Conservation (phyloP, 768 basidiomycete genomes). For the Podaxis carcinomalis region DNA sequence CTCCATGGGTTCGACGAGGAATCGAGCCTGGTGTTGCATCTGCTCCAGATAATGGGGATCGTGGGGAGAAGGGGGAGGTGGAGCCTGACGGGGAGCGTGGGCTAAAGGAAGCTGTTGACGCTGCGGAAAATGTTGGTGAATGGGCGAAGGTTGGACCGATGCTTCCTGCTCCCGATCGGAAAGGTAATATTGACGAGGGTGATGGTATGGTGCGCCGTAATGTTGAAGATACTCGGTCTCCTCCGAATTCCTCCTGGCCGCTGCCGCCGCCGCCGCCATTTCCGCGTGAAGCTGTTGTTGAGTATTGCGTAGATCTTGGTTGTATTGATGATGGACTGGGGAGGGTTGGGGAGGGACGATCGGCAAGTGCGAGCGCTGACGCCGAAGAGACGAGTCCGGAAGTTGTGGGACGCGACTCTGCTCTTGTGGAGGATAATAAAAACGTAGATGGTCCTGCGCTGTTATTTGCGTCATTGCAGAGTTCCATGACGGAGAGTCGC, state of each 20-base stretch:
- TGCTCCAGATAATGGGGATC: conserved; percentile 15
- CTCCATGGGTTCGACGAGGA: conserved; percentile 18
- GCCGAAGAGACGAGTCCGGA: conserved; percentile 43
- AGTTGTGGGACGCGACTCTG: conserved; percentile 31
- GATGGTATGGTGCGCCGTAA: conserved; percentile 17
- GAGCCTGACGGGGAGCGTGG: conserved; percentile 21
- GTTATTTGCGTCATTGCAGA: conserved; percentile 65
- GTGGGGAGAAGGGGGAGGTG: conserved; percentile 14
- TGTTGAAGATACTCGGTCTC: conserved; percentile 20
- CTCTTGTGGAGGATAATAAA: conserved; percentile 17
- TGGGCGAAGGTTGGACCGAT: conserved; percentile 17
- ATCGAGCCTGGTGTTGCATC: conserved; percentile 18
- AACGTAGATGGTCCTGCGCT: conserved; percentile 21
- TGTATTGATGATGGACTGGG: conserved; percentile 23
- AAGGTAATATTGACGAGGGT: conserved; percentile 30
- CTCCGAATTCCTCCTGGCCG: conserved; percentile 20
- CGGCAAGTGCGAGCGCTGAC: conserved; percentile 33
- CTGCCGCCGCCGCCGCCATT: conserved; percentile 17
- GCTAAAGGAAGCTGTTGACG: conserved; percentile 20
- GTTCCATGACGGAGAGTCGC: conserved; percentile 81
- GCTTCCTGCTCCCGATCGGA: conserved; percentile 18
- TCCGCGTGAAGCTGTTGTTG: conserved; percentile 26
- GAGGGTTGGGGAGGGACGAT: conserved; percentile 22
- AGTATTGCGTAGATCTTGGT: conserved; percentile 14
- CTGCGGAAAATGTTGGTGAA: conserved; percentile 26